A percentile compares a stretch with the other conserved stretches of the same genome.
Conservation (phyloP, 805 yeast species). For the Wickerhamomyces bovis region DNA sequence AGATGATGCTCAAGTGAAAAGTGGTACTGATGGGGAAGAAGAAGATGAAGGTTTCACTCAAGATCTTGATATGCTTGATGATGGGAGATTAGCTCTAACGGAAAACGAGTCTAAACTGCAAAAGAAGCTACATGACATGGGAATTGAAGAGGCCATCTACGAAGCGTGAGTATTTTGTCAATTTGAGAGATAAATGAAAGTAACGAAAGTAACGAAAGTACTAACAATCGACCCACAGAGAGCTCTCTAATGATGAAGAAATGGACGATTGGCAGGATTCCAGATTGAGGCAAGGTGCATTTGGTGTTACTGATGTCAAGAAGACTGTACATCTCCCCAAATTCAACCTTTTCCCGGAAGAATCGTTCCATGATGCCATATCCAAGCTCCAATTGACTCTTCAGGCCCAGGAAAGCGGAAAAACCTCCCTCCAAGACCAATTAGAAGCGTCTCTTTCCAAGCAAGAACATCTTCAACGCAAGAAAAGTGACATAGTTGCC, state of each 20-base stretch:
- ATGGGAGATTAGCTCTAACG: constrained; percentile 24
- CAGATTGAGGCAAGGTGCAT: constrained; percentile 12
- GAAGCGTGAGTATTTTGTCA: constrained; percentile 18
- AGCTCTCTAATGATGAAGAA: constrained; percentile 20
- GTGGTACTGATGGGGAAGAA: constrained; percentile 20
- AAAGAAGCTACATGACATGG: constrained; percentile 21
- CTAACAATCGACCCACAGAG: constrained; percentile 8
- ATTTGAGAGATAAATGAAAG: neutral
- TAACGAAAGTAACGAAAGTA: too few relatives aligned
- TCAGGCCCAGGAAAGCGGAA: neutral
- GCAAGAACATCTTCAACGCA: neutral
- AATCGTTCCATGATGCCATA: constrained; percentile 2
- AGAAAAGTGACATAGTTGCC: neutral
- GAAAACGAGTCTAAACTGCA: constrained; percentile 24
- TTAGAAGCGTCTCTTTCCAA: neutral
- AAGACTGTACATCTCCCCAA: constrained; percentile 2
- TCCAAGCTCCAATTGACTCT: neutral
- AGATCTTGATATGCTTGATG: constrained; percentile 13
- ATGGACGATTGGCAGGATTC: constrained; percentile 15
- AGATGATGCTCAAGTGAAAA: constrained; percentile 11
- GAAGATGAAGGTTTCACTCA: constrained; percentile 9
- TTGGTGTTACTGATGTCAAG: neutral
- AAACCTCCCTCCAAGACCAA: neutral
- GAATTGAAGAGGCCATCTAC: constrained; percentile 30
- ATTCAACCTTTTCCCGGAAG: constrained; percentile 3